Evolutionary conservation across 164 flowering plant species (phyloP), one percentile per base, ranked within the genome.

Genomic region (Stephania japonica): DNA sequence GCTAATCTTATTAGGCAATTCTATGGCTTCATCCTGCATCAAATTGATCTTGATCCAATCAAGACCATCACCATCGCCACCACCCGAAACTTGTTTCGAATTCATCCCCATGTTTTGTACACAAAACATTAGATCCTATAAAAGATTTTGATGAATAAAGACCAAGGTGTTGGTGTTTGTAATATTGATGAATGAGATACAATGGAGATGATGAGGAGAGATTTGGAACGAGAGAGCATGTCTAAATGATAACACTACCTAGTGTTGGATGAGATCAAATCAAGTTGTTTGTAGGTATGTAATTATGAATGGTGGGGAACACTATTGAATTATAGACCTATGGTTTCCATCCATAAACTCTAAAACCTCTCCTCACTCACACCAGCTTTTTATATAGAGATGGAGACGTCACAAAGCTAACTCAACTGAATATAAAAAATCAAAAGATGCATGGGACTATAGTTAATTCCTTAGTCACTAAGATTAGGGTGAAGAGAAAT

Each of bases 31-130:
- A 10, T 21, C 62, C 21, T 56, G 82, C 77, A 81, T 65, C 70
- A 85, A 78, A 19, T 77, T n/a, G n/a, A n/a, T 67, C 70, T 82
- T 49, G 0, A 65, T n/a, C 90, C 89, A 89, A 72, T 81, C 86
- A 6, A 83, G 71, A 25, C 5, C 62, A 19, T 56, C 62, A n/a
- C 81, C 38, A 4, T 2, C 83, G 65, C 85, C 83, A 53, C 85
- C 70, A 53, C 85, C 70, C 0, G 88, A 80, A 53, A 85, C 90
- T 78, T 84, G 86, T 69, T 90, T 86, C 4, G 83, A 76, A 65
- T 89, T 88, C 83, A 88, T 80, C 16, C 90, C 95, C 95, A 90
- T 90, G 67, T 74, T 53, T 23, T 14, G 21, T 13, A 26, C 53
- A 18, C 42, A 19, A 53, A 70, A 21, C 43, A 70, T 21, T 16